These are phyloP conservation scores for Linum tenue DNA, from an alignment of 345 rosid genomes.

Conservation along the genomic window DNA sequence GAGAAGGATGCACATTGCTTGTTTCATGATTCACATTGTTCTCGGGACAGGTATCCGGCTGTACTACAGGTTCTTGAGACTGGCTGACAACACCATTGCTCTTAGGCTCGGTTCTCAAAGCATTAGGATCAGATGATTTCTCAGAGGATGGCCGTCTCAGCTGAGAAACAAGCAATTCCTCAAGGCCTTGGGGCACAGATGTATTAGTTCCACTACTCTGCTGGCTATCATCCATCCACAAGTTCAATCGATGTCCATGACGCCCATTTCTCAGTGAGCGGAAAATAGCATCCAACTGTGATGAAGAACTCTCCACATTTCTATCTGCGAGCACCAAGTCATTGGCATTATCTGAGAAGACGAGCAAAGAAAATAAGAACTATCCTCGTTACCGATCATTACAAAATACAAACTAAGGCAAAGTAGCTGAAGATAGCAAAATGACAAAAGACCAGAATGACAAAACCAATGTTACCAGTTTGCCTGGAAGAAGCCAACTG, in stretches of 20 bases:
- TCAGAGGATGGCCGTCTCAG: conserved; percentile 62
- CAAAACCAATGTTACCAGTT: conserved; percentile 36
- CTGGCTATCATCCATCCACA: conserved; percentile 88
- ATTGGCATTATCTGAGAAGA: conserved; percentile 36
- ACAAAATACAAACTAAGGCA: not conserved
- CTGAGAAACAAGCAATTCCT: conserved; percentile 85
- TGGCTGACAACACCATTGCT: conserved; percentile 31
- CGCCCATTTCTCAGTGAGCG: conserved; percentile 84
- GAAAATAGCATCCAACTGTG: conserved; percentile 68
- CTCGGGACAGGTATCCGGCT: conserved; percentile 41
- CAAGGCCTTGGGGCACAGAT: conserved; percentile 81
- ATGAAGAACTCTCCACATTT: conserved; percentile 38
- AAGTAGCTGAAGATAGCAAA: not conserved
- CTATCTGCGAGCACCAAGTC: conserved; percentile 45
- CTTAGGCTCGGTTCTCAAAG: conserved; percentile 38
- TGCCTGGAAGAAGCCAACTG: conserved; percentile 41
- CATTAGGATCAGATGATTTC: conserved; percentile 49
- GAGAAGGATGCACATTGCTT: conserved; percentile 27
- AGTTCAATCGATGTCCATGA: conserved; percentile 72
- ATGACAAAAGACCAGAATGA: not conserved
- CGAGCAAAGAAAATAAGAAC: not conserved
- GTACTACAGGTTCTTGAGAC: conserved; percentile 35
- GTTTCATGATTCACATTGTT: conserved; percentile 38
- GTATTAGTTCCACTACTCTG: conserved; percentile 66
- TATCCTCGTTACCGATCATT: not conserved